A percentile compares a stretch with the other conserved stretches of the same genome.
These are phyloP conservation scores for Populus hybrid DNA, from an alignment of 441 rosid species.

Conservation along the genomic window DNA sequence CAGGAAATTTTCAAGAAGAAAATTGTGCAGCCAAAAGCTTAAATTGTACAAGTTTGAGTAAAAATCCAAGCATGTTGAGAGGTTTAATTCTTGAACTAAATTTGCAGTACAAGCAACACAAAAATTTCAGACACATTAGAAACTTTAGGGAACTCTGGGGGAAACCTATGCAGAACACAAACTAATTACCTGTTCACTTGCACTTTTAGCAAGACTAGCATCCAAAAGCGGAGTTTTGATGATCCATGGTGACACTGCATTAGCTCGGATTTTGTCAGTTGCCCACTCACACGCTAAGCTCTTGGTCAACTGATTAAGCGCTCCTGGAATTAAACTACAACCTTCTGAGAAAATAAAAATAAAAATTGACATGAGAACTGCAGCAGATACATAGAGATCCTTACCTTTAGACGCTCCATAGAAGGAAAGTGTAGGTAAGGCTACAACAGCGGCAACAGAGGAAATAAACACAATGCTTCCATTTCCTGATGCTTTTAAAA, in stretches of 20 bases:
- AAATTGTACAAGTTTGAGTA: no score
- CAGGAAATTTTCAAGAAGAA: no score
- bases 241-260: slow-evolving; percentile 68
- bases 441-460: slow-evolving; percentile 54
- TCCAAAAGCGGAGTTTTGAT: slow-evolving; percentile 38
- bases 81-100: no score
- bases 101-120: neutral
- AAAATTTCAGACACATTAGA: no score
- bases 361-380: no score
- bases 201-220: neutral
- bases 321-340: slow-evolving; percentile 33
- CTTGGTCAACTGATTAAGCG: slow-evolving; percentile 74
- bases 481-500: slow-evolving; percentile 64
- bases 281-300: slow-evolving; percentile 97
- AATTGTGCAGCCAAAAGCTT: no score
- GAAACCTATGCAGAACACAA: neutral
- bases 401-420: slow-evolving; percentile 76
- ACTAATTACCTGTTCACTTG: neutral
- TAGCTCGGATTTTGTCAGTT: slow-evolving; percentile 70
- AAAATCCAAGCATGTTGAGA: no score
- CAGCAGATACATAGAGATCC: neutral
- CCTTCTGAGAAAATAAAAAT: neutral
- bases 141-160: no score
- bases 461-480: slow-evolving; percentile 75
- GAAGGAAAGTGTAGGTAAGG: slow-evolving; percentile 41